These are phyloP conservation scores for Pestalotiopsis sp. DNA, from an alignment of 2,329 filamentous ascomycete species.

Conservation along the genomic window DNA sequence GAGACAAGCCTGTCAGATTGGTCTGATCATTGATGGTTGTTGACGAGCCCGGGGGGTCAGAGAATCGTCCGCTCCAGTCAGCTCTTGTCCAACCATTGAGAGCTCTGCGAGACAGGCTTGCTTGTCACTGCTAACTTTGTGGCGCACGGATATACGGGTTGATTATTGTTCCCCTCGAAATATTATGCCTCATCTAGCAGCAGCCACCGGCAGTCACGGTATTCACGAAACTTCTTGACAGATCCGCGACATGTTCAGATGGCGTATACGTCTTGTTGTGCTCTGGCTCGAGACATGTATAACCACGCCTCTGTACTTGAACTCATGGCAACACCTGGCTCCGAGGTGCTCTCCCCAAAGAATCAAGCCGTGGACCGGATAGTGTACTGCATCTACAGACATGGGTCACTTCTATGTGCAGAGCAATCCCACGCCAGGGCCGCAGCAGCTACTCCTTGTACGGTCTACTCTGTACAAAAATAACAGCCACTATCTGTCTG, in stretches of 20 bases:
- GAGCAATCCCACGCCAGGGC: background rate
- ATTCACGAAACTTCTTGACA: background rate
- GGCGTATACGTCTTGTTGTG: background rate
- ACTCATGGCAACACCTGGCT: background rate
- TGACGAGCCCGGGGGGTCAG: background rate
- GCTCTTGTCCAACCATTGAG: background rate
- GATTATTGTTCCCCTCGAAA: background rate
- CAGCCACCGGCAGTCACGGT: background rate
- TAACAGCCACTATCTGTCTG: background rate
- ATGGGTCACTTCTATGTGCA: background rate
- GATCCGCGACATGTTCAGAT: background rate
- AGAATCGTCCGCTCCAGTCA: background rate
- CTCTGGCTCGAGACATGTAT: background rate
- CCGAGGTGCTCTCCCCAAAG: background rate
- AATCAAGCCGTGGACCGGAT: background rate
- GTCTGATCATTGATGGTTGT: background rate
- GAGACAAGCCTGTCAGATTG: background rate
- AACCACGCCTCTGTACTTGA: background rate
- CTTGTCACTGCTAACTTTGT: background rate
- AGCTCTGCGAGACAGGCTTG: background rate
- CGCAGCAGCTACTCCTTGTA: background rate
- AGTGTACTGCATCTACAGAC: background rate
- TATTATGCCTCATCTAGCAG: background rate
- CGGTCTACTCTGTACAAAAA: background rate
- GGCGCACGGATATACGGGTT: background rate